These are phyloP conservation scores for Lachnellula occidentalis DNA, from an alignment of 2,329 filamentous ascomycete genomes.

Conservation along the genomic window DNA sequence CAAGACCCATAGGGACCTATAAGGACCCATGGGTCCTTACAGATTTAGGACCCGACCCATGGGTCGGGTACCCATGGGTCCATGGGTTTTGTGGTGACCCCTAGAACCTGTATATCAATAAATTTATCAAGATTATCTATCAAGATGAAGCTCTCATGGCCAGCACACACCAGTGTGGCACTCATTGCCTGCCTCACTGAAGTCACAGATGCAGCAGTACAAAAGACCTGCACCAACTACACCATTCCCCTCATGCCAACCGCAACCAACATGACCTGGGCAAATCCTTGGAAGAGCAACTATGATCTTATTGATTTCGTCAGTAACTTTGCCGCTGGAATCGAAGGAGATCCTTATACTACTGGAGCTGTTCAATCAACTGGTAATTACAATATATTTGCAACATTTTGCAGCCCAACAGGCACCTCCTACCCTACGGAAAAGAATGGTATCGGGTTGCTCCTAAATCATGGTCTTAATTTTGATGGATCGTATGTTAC, in stretches of 20 bases:
- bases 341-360: neutral
- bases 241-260: slow-evolving; percentile 1
- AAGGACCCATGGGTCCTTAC: too few species aligned
- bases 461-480: slow-evolving; percentile 2
- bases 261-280: slow-evolving; percentile 1
- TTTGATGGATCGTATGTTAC: neutral
- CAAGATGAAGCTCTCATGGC: neutral
- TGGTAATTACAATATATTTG: neutral
- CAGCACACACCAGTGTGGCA: neutral
- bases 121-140: neutral
- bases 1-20: too few species aligned
- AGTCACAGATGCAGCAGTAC: neutral
- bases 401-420: slow-evolving; percentile 1
- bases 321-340: neutral
- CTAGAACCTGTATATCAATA: neutral
- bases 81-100: too few species aligned
- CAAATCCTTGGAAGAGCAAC: neutral
- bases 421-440: neutral
- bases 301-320: slow-evolving; percentile 1
- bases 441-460: neutral
- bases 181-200: neutral
- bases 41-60: too few species aligned
- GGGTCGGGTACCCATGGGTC: too few species aligned
- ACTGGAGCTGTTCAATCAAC: neutral
- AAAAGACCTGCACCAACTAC: slow-evolving; percentile 1